phyloP scores from a whole-genome alignment of 2,329 filamentous ascomycete genomes.

The Penicillium paneum region DNA sequence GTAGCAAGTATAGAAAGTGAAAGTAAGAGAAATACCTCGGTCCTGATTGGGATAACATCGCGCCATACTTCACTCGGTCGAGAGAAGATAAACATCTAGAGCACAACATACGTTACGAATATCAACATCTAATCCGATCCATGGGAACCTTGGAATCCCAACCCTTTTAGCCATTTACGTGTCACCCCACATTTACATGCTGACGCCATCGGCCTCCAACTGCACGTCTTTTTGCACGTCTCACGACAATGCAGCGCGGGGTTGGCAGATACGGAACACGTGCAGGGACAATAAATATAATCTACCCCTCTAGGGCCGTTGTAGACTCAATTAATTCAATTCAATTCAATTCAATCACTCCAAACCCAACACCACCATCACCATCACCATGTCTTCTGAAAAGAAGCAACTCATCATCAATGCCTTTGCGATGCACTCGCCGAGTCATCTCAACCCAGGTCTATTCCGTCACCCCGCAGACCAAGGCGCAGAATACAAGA shows the following conservation, averaged over 20 bases:
- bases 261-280: slow-evolving; percentile 1
- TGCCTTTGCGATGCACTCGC: slow-evolving; percentile 49
- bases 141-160: not conserved
- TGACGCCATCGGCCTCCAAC: slow-evolving; percentile 28
- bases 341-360: not conserved
- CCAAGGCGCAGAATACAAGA: slow-evolving; percentile 41
- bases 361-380: too few relatives aligned
- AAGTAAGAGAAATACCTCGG: not conserved
- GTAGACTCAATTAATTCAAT: not conserved
- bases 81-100: not conserved
- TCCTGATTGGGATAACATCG: not conserved
- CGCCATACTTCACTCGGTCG: not conserved
- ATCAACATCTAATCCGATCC: not conserved
- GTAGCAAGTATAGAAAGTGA: too few relatives aligned
- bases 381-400: slow-evolving; percentile 6
- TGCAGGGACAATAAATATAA: slow-evolving; percentile 12
- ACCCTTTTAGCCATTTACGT: not conserved
- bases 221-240: slow-evolving; percentile 20
- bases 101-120: not conserved
- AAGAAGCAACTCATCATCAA: slow-evolving; percentile 47
- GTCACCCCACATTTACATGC: slow-evolving; percentile 4
- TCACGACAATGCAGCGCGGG: slow-evolving; percentile 10
- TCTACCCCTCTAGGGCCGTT: not conserved
- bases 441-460: slow-evolving; percentile 48
- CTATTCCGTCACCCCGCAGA: slow-evolving; percentile 37